Base-by-base conservation (phyloP, 2,329 filamentous ascomycete genomes). In the Stagonosporopsis rhizophila region DNA sequence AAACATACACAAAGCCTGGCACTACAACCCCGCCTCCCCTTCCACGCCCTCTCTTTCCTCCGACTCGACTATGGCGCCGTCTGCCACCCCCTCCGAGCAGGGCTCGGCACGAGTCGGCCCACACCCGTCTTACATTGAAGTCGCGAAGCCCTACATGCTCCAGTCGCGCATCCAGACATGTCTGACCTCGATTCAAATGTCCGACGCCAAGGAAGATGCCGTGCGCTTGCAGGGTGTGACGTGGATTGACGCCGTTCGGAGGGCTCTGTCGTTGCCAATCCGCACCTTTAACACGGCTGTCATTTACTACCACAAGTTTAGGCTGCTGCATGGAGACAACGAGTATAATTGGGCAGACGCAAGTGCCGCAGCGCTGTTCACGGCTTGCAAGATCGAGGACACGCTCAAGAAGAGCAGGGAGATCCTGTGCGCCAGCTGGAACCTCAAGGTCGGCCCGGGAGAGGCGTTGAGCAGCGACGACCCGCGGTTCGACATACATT, bases 311-410 rank as follows among this genome's bases (percentile, higher is more conserved):
- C 94, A 98, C 81, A 92, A 92, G 66, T 97, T 97, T 74, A 88
- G 94, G 28, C 83, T 98, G 48, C 86, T 89, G 41, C 92, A 96
- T 70, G 85, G 88, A n/a, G 91, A 93, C 65, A 87, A 82, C 62
- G 92, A 96, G 69, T 96, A 96, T 76, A 90, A 90, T 74, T 92
- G 88, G 72, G 77, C 81, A 79, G 94, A 98, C 73, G 93, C 92
- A 1, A 92, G 94, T 0, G 86, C 95, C 6, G 92, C 95, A 1
- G 89, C 92, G 22, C 81, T 99, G 8, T 94, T 98, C 70, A 90
- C 93, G 2, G 93, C 93, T 2, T 98, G 94, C 82, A 99, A 99
- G 79, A 92, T 96, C 41, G 95, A 99, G 77, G 95, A 99, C 75
- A 99, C 95, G 0, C 85, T 97, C 64, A 99, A 99, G 79, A 98